Evolutionary conservation across 768 basidiomycete genomes (phyloP).

Genomic region (Mycena belliarum): DNA sequence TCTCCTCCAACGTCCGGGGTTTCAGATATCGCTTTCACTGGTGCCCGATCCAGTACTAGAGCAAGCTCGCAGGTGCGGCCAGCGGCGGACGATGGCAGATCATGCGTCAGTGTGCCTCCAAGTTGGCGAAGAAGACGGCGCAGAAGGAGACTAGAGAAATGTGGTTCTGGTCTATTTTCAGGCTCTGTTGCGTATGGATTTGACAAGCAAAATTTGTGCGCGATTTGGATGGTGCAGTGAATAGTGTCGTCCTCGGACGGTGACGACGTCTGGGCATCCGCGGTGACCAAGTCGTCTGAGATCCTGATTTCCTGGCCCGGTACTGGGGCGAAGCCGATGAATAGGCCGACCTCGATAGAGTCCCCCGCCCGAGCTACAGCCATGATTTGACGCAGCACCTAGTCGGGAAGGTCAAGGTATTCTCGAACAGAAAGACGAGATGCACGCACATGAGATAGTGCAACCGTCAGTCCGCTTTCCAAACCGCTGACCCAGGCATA

Average conservation of each 20-base stretch:
- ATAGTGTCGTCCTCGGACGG: slow-evolving; percentile 37
- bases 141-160: slow-evolving; percentile 52
- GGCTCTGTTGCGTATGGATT: slow-evolving; percentile 24
- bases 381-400: slow-evolving; percentile 87
- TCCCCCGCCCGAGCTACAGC: slow-evolving; percentile 70
- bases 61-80: slow-evolving; percentile 69
- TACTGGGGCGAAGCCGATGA: slow-evolving; percentile 40
- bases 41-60: slow-evolving; percentile 63
- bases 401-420: slow-evolving; percentile 20
- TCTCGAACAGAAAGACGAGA: slow-evolving; percentile 5
- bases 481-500: slow-evolving; percentile 85
- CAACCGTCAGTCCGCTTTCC: slow-evolving; percentile 81
- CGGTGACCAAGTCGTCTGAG: slow-evolving; percentile 12
- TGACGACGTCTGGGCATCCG: slow-evolving; percentile 26
- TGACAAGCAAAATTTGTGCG: slow-evolving; percentile 43
- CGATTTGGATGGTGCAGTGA: slow-evolving; percentile 47
- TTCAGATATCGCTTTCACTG: slow-evolving; percentile 41
- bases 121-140: slow-evolving; percentile 62
- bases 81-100: slow-evolving; percentile 44
- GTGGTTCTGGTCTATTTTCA: slow-evolving; percentile 42
- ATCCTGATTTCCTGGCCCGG: slow-evolving; percentile 21
- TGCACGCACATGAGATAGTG: slow-evolving; percentile 77
- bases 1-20: slow-evolving; percentile 52
- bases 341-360: slow-evolving; percentile 83
- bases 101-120: slow-evolving; percentile 49